phyloP scores from a whole-genome alignment of 1,284 basidiomycete species.

The Baeospora myosura region DNA sequence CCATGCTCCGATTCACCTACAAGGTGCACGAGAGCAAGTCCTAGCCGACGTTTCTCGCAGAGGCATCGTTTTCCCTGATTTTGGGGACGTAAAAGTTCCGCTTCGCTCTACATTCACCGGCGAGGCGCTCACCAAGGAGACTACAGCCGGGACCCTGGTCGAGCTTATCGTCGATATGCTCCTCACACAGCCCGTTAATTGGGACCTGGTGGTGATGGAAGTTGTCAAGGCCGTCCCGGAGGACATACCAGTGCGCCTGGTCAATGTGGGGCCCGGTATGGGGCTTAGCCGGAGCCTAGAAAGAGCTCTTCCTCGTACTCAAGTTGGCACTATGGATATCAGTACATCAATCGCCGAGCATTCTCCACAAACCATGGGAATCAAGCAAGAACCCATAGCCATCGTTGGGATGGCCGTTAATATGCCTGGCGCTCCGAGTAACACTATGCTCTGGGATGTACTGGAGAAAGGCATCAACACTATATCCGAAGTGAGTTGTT shows the following conservation, averaged over 20 bases:
- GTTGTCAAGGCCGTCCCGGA: constrained; percentile 22
- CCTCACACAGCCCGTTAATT: constrained; percentile 47
- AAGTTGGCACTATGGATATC: constrained; percentile 23
- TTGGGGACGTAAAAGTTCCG: constrained; percentile 34
- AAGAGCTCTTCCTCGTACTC: constrained; percentile 23
- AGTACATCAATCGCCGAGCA: not conserved
- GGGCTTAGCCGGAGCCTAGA: constrained; percentile 36
- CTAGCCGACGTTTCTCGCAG: constrained; percentile 36
- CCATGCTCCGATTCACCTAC: constrained; percentile 35
- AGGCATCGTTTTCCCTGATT: constrained; percentile 43
- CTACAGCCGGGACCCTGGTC: constrained; percentile 27
- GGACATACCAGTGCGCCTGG: constrained; percentile 23
- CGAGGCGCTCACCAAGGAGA: constrained; percentile 22
- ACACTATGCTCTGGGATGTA: constrained; percentile 47
- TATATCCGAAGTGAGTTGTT: constrained; percentile 41
- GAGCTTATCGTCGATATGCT: constrained; percentile 51
- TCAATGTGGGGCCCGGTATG: constrained; percentile 52
- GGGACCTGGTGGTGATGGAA: constrained; percentile 35
- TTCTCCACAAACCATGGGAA: constrained; percentile 1
- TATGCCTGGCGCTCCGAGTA: constrained; percentile 49
- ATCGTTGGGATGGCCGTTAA: constrained; percentile 66
- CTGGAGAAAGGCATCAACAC: constrained; percentile 53
- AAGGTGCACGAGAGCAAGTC: constrained; percentile 30
- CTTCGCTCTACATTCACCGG: constrained; percentile 46
- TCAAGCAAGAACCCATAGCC: constrained; percentile 50